These are phyloP conservation scores for Podospora pseudocomata DNA, from an alignment of 495 filamentous ascomycete species.

Conservation along the genomic window DNA sequence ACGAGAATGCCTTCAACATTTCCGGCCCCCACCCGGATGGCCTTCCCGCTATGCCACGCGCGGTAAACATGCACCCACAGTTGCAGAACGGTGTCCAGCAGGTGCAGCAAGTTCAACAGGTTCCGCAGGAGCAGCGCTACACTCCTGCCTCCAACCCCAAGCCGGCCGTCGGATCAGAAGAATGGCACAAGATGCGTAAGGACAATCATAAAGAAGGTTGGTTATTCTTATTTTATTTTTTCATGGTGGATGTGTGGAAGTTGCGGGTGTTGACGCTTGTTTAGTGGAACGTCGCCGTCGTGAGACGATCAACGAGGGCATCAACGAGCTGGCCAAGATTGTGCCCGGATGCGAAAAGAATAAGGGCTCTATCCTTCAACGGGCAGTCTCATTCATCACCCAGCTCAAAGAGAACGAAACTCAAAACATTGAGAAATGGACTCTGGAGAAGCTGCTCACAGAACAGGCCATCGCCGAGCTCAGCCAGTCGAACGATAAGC, in stretches of 20 bases:
- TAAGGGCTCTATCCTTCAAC: constrained; percentile 93
- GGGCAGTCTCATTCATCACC: constrained; percentile 89
- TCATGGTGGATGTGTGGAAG: neutral
- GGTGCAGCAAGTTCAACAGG: constrained; percentile 15
- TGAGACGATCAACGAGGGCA: constrained; percentile 98
- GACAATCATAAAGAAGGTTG: constrained; percentile 99
- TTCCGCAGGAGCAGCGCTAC: constrained; percentile 21
- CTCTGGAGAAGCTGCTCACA: constrained; percentile 89
- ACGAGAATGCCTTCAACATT: constrained; percentile 32
- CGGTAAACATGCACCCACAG: constrained; percentile 13
- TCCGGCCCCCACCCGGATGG: constrained; percentile 45
- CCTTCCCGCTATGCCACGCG: constrained; percentile 41
- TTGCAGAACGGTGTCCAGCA: constrained; percentile 32
- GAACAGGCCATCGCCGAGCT: constrained; percentile 93
- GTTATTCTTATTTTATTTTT: constrained; percentile 21
- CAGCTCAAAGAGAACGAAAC: constrained; percentile 93
- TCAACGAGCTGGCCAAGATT: constrained; percentile 96
- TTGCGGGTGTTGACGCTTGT: constrained; percentile 11
- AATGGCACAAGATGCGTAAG: constrained; percentile 96
- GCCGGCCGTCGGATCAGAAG: constrained; percentile 88
- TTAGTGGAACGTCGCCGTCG: constrained; percentile 93
- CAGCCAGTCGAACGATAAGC: constrained; percentile 79
- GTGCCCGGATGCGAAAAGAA: constrained; percentile 99
- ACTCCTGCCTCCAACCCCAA: constrained; percentile 46
- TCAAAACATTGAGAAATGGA: constrained; percentile 94